A percentile compares a stretch with the other conserved stretches of the same genome.
Conservation (phyloP, 2,329 filamentous ascomycete species). For the Sphaerostilbella broomeana region DNA sequence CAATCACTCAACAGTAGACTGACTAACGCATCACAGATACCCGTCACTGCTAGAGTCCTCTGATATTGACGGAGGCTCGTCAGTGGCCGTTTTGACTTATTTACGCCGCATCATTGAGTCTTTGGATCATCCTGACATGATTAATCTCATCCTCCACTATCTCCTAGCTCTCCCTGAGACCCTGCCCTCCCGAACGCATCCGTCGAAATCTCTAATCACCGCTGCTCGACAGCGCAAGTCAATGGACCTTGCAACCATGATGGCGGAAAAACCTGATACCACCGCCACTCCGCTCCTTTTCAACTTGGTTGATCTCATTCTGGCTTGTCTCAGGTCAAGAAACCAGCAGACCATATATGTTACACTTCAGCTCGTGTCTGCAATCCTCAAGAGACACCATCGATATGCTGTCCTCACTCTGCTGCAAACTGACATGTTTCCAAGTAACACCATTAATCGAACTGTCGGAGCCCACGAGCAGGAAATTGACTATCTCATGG, state of each 20-base stretch:
- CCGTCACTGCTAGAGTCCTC: constrained; percentile 94
- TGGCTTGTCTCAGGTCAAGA: constrained; percentile 74
- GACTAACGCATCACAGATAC: constrained; percentile 53
- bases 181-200: constrained; percentile 29
- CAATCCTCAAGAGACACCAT: constrained; percentile 82
- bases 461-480: constrained; percentile 69
- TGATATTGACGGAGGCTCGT: constrained; percentile 93
- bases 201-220: constrained; percentile 49
- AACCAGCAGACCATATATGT: constrained; percentile 87
- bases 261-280: constrained; percentile 66
- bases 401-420: constrained; percentile 75
- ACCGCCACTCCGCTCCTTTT: constrained; percentile 79
- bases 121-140: constrained; percentile 87
- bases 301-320: constrained; percentile 84
- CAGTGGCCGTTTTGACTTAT: constrained; percentile 91
- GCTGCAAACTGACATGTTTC: constrained; percentile 57
- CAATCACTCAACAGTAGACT: constrained; percentile 1
- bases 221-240: constrained; percentile 79
- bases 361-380: constrained; percentile 78
- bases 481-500: constrained; percentile 66
- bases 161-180: constrained; percentile 71
- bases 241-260: constrained; percentile 74
- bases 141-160: constrained; percentile 89
- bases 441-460: constrained; percentile 48
- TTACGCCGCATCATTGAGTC: constrained; percentile 84